Percentiles rank a stretch among this genome's conserved stretches.
Evolutionary conservation across 148 eudicot genomes (phyloP).

Genomic region (Persicaria tinctoria): DNA sequence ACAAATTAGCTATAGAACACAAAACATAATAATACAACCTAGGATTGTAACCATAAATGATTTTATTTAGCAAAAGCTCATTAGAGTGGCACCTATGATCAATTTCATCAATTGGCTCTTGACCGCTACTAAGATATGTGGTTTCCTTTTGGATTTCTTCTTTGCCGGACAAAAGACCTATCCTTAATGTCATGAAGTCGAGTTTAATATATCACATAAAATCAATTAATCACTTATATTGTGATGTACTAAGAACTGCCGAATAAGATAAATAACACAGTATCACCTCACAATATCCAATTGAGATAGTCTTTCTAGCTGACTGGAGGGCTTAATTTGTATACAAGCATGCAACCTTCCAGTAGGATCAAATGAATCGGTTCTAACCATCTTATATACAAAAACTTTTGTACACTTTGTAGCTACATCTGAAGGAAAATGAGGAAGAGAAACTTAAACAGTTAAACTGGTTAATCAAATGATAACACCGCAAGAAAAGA

Average conservation of each 20-base stretch:
- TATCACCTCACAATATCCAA: conserved; percentile 60
- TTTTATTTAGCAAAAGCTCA: too few relatives aligned
- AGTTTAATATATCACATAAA: too few relatives aligned
- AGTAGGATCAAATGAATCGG: conserved; percentile 77
- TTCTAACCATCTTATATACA: conserved; percentile 71
- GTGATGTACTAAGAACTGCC: background rate
- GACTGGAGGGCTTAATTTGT: conserved; percentile 55
- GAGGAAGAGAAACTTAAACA: background rate
- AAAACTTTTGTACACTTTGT: conserved; percentile 55
- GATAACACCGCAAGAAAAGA: too few relatives aligned
- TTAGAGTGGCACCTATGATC: too few relatives aligned
- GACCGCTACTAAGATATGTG: conserved; percentile 46
- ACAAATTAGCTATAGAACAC: too few relatives aligned
- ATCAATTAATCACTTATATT: too few relatives aligned
- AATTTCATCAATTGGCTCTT: too few relatives aligned
- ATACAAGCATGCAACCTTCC: conserved; percentile 93
- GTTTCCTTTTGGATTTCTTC: conserved; percentile 83
- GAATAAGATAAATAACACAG: background rate
- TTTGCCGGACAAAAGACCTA: conserved; percentile 77
- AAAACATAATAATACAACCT: too few relatives aligned
- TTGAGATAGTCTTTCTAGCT: conserved; percentile 36
- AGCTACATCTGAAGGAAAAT: conserved; percentile 18
- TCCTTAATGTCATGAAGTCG: conserved; percentile 9
- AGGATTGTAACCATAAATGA: too few relatives aligned
- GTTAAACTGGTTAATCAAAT: too few relatives aligned